These are phyloP conservation scores for Globisporangium perplexum DNA, from an alignment of 352 stramenopile genomes.

Conservation along the genomic window DNA sequence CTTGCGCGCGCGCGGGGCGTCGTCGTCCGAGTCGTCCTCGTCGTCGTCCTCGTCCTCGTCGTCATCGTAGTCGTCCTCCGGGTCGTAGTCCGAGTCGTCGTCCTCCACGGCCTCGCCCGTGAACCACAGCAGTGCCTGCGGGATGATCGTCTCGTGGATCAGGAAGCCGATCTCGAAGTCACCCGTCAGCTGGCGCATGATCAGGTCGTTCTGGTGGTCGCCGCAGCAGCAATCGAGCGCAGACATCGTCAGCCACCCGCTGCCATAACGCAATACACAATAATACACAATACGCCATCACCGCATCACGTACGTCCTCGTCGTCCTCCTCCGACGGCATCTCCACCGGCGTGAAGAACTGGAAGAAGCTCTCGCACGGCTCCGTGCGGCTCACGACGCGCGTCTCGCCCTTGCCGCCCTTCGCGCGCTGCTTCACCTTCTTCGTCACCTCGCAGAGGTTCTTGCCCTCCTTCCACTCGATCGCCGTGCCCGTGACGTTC, in stretches of 20 bases:
- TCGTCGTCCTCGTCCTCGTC: slow-evolving; percentile 48
- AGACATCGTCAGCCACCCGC: slow-evolving; percentile 2
- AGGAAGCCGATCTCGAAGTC: slow-evolving; percentile 86
- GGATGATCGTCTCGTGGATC: slow-evolving; percentile 86
- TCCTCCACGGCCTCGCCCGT: slow-evolving; percentile 76
- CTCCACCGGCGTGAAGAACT: slow-evolving; percentile 82
- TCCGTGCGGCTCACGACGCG: slow-evolving; percentile 76
- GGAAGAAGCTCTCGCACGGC: slow-evolving; percentile 84
- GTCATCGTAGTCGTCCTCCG: slow-evolving; percentile 59
- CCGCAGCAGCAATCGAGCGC: background rate
- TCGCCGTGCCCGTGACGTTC: slow-evolving; percentile 66
- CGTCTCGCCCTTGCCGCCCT: slow-evolving; percentile 69
- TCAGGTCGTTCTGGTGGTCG: slow-evolving; percentile 45
- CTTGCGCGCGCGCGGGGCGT: slow-evolving; percentile 34
- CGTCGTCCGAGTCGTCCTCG: slow-evolving; percentile 46
- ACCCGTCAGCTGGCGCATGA: slow-evolving; percentile 78
- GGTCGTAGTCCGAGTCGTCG: slow-evolving; percentile 77
- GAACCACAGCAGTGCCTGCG: slow-evolving; percentile 84
- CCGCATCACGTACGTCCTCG: slow-evolving; percentile 48
- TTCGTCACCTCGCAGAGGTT: slow-evolving; percentile 83
- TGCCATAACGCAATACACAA: slow-evolving; percentile 8
- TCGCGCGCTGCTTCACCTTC: slow-evolving; percentile 85
- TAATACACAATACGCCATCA: background rate
- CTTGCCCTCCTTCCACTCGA: slow-evolving; percentile 80
- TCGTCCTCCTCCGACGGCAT: slow-evolving; percentile 85